Evolutionary conservation across 2,329 filamentous ascomycete species (phyloP), one percentile per base, ranked within the genome.

Genomic region (Macrophomina phaseolina): DNA sequence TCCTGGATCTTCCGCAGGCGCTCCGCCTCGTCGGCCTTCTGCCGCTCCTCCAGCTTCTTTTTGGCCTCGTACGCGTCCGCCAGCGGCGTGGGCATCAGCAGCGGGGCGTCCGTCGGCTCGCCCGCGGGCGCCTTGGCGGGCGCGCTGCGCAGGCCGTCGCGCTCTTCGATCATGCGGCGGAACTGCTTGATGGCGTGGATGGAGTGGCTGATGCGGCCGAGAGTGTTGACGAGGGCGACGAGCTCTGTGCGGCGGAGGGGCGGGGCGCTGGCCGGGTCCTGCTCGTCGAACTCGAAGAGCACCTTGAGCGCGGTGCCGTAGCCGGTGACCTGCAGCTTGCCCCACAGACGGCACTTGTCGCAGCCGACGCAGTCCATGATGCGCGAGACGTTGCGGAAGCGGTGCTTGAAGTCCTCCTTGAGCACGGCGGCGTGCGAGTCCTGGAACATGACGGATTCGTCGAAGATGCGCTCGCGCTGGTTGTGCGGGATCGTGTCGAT

Each of bases 331-430:
- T 99, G 95, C 45, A 99, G 82, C 81, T 99, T 99, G 58, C 95
- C 95, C 95, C 95, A 99, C 2, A 99, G 88, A 8, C 95, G 89
- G 81, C 95, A 99, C 82, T 99, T 99, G 82, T 99, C 95, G 79
- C 95, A 99, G 52, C 95, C 95, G 23, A 98, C 94, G 72, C 95
- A 99, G 79, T 99, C 95, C 95, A 99, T 99, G 70, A 98, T 86
- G 48, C 95, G 89, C 77, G 92, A 97, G 68, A 99, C 92, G 76
- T 99, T 99, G 76, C 95, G 89, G 85, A 99, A 99, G 16, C 95
- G 91, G 79, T 96, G 95, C 73, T 93, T 91, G 84, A 99, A 99
- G 76, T 99, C 95, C 76, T 98, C 94, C 79, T 98, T 99, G 67
- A 99, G 82, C 2, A 91, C 91, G 1, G 91, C 86, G 40, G 86